Evolutionary conservation across 768 basidiomycete genomes (phyloP), one percentile per base, ranked within the genome.

Genomic region (Lactarius indigo): DNA sequence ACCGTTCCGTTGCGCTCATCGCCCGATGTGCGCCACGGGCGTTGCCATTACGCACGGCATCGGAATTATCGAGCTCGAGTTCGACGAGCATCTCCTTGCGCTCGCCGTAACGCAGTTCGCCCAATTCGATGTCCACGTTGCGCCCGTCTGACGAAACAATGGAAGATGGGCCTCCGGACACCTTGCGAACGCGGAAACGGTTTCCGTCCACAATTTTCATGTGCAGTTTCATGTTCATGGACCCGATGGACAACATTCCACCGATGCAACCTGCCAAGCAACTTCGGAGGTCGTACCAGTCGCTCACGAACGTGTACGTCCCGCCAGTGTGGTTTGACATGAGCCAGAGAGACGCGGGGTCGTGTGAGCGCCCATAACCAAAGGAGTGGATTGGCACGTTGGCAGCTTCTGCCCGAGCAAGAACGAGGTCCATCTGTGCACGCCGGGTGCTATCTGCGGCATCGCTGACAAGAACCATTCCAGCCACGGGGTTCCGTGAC

Each of bases 261-360:
- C 96, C 97, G 18, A 98, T 83, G 74, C 94, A 94, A 5, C 97
- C 97, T 6, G 96, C 94, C 37, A 99, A 83, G 69, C 94, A 91
- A 72, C 91, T 88, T 28, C 92, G 88, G 35, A 98, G 87, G 76
- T 98, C 93, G 75, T 98, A 96, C 91, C 96, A 98, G 74, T 97
- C 96, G 78, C 92, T 92, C 68, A 98, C 94, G 72, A 97, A 99
- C 5, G 96, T 98, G 79, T 98, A 98, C 33, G 95, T 97, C 30
- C 97, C 97, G 69, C 87, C 87, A 3, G 97, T 98, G 76, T 98
- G 95, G 76, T 98, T 98, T 12, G 96, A 98, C 84, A 99, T 96
- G 56, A 98, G 87, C 97, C 97, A 98, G 39, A 99, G 85, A 8
- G 95, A 96, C 17, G 94, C 94, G 20, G 97, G 97, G 76, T 98